phyloP scores from a whole-genome alignment of 2,329 filamentous ascomycete species.

The Trichoderma atrobrunneum region DNA sequence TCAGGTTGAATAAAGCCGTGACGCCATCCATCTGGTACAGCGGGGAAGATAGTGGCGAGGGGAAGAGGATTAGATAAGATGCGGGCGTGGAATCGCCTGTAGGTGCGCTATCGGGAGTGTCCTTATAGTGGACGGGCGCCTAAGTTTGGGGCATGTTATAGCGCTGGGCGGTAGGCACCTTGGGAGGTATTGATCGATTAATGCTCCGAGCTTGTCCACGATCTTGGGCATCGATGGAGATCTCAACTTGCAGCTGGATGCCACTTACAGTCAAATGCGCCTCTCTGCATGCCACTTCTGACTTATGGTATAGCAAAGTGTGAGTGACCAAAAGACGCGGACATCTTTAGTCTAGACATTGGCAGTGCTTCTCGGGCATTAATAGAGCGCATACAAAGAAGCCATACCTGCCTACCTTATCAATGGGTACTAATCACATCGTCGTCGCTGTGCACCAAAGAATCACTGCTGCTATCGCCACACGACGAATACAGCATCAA shows the following conservation, averaged over 20 bases:
- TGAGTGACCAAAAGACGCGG: neutral
- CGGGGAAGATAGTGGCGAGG: neutral
- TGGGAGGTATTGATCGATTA: neutral
- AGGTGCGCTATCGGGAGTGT: neutral
- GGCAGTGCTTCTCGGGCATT: neutral
- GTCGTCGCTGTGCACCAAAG: neutral
- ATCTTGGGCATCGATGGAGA: neutral
- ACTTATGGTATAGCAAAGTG: neutral
- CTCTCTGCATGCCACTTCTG: neutral
- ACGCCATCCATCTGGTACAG: neutral
- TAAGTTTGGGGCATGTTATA: neutral
- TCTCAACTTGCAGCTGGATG: neutral
- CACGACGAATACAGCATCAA: neutral
- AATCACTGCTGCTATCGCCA: neutral
- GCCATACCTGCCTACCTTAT: no score
- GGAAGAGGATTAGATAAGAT: neutral
- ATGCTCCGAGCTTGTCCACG: neutral
- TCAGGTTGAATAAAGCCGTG: neutral
- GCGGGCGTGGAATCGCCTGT: neutral
- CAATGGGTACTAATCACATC: no score
- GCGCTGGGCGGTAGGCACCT: neutral
- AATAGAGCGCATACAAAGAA: no score
- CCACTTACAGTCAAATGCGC: neutral
- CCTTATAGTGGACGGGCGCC: neutral
- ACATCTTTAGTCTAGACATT: neutral